A percentile compares a stretch with the other conserved stretches of the same genome.
Conservation (phyloP, 257 asterid species). For the Salvia splendens region DNA sequence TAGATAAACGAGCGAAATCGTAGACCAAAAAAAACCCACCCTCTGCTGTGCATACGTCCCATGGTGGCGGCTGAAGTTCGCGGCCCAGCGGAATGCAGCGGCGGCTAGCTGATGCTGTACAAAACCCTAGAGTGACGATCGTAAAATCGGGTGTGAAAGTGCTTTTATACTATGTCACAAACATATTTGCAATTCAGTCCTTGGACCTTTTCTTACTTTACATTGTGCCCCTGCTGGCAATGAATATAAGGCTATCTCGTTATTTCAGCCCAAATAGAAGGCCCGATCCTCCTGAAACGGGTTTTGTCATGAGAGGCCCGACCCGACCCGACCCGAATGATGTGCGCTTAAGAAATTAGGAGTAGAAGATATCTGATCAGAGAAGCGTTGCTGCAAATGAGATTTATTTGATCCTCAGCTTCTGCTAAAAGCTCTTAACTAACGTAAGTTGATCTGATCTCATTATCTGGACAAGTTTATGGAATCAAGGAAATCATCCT, state of each 20-base stretch:
- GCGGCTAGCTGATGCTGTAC: constrained; percentile 20
- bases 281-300: too few relatives aligned
- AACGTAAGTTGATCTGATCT: constrained; percentile 20
- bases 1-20: too few relatives aligned
- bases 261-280: too few relatives aligned
- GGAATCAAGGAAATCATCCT: not conserved
- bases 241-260: not conserved
- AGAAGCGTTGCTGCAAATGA: not conserved
- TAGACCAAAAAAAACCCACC: constrained; percentile 37
- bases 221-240: not conserved
- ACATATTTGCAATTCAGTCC: constrained; percentile 40
- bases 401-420: constrained; percentile 25
- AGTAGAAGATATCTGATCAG: constrained; percentile 18
- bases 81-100: constrained; percentile 7
- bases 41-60: constrained; percentile 97
- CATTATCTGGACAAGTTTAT: not conserved
- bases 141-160: not conserved
- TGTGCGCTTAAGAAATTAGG: not conserved
- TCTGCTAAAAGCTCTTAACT: constrained; percentile 19
- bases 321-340: too few relatives aligned
- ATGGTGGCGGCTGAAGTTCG: constrained; percentile 42
- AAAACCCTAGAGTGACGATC: constrained; percentile 38
- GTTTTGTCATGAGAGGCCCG: too few relatives aligned
- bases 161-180: constrained; percentile 8
- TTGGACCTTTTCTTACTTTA: not conserved